These are phyloP conservation scores for Rutidosis leptorrhynchoides DNA, from an alignment of 129 eudicot species.

Conservation along the genomic window DNA sequence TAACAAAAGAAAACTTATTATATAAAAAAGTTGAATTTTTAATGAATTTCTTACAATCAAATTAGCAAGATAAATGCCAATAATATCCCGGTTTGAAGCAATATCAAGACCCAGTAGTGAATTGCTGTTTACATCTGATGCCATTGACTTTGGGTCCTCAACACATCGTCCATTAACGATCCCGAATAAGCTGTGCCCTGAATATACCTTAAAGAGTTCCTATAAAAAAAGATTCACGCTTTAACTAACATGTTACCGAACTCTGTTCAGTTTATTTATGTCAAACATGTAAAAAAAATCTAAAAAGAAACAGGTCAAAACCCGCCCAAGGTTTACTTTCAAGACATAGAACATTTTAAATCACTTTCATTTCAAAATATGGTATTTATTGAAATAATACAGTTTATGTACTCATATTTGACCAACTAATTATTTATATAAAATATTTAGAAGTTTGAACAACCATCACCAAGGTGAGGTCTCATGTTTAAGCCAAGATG, in stretches of 20 bases:
- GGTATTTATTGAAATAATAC: not conserved
- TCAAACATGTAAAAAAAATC: not conserved
- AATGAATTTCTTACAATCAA: slow-evolving; percentile 57
- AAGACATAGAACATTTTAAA: not conserved
- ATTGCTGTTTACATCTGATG: slow-evolving; percentile 72
- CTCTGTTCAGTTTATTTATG: not conserved
- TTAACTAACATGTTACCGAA: not conserved
- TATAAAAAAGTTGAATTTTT: not conserved
- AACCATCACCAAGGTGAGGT: too few species aligned
- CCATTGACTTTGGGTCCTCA: slow-evolving; percentile 80
- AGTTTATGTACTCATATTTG: not conserved
- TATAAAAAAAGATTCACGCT: slow-evolving; percentile 17
- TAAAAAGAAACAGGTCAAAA: not conserved
- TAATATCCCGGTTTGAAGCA: slow-evolving; percentile 82
- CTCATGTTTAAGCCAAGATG: too few species aligned
- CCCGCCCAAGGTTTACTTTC: not conserved
- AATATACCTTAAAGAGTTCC: slow-evolving; percentile 86
- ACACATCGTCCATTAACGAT: slow-evolving; percentile 92
- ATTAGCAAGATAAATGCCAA: slow-evolving; percentile 87
- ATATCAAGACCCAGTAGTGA: slow-evolving; percentile 72
- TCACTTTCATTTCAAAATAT: too few species aligned
- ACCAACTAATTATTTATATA: not conserved
- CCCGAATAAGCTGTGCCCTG: slow-evolving; percentile 79
- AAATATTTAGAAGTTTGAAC: not conserved
- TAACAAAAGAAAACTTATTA: not conserved